These are phyloP conservation scores for Globisporangium yorkense DNA, from an alignment of 352 stramenopile genomes.

Conservation along the genomic window DNA sequence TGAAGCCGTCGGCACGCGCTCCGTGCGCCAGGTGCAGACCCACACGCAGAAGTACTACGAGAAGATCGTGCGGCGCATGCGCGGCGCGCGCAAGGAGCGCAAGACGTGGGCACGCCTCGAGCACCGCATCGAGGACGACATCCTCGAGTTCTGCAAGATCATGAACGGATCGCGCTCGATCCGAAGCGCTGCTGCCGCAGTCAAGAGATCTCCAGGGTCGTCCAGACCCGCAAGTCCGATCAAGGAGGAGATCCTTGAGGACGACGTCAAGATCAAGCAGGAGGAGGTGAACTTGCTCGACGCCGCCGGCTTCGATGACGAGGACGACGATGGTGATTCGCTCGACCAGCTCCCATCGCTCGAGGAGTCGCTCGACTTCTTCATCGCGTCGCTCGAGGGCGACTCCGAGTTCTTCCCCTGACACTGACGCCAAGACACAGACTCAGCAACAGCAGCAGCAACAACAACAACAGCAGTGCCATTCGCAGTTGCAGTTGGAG, in stretches of 20 bases:
- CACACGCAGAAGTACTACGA: constrained; percentile 37
- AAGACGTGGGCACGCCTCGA: constrained; percentile 39
- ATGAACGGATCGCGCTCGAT: neutral
- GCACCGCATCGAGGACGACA: constrained; percentile 48
- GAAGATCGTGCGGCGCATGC: constrained; percentile 60
- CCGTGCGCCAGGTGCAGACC: too few species aligned
- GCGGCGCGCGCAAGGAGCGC: constrained; percentile 47
- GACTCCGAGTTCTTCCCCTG: neutral
- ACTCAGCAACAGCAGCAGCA: neutral
- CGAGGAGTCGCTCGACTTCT: constrained; percentile 29
- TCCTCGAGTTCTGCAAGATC: constrained; percentile 14
- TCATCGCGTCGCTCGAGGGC: constrained; percentile 12
- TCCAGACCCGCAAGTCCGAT: neutral
- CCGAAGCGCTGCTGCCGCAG: neutral
- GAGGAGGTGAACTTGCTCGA: constrained; percentile 3
- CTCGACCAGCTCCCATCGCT: constrained; percentile 12
- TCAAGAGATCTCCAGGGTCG: neutral
- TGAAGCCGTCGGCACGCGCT: constrained; percentile 35
- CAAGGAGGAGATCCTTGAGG: neutral
- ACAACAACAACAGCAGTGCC: neutral
- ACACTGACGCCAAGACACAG: neutral
- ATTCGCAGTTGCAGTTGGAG: too few species aligned
- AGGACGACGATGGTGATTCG: constrained; percentile 1
- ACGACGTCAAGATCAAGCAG: constrained; percentile 2
- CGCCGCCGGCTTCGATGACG: neutral